A percentile compares a stretch with the other conserved stretches of the same genome.
Evolutionary conservation across 2,329 filamentous ascomycete species (phyloP).

Genomic region (Colletotrichum theobromicola): DNA sequence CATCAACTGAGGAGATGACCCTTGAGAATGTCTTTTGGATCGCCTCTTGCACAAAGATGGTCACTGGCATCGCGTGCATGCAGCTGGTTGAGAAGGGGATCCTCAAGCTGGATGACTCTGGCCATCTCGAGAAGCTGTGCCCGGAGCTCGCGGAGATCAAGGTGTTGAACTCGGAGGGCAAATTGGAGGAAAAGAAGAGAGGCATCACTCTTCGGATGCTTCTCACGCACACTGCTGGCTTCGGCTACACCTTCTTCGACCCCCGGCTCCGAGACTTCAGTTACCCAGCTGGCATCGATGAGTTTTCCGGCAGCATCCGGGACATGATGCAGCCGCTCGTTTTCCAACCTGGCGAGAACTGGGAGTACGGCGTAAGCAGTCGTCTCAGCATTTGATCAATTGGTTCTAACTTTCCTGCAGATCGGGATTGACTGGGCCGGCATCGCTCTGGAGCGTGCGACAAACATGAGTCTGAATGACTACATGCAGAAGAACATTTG

Average conservation of each 20-base stretch:
- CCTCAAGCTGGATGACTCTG: conserved; percentile 52
- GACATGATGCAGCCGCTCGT: conserved; percentile 61
- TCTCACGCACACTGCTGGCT: conserved; percentile 59
- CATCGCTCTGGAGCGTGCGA: conserved; percentile 49
- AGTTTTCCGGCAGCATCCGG: conserved; percentile 58
- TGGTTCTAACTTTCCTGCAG: conserved; percentile 38
- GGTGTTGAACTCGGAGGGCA: conserved; percentile 45
- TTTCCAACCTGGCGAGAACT: conserved; percentile 67
- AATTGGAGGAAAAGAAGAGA: conserved; percentile 47
- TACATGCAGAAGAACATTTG: conserved; percentile 55
- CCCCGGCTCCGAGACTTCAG: conserved; percentile 51
- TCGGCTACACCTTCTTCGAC: conserved; percentile 62
- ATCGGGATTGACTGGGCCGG: conserved; percentile 58
- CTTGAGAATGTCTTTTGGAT: conserved; percentile 67
- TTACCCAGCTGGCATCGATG: conserved; percentile 57
- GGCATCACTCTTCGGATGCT: conserved; percentile 64
- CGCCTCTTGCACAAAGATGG: conserved; percentile 63
- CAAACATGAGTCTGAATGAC: conserved; percentile 47
- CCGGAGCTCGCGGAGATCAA: conserved; percentile 54
- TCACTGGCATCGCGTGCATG: conserved; percentile 58
- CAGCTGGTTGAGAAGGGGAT: conserved; percentile 60
- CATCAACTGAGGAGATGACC: conserved; percentile 55
- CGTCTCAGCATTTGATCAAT: background rate
- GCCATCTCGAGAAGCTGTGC: conserved; percentile 49
- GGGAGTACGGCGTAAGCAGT: conserved; percentile 61